A percentile compares a stretch with the other conserved stretches of the same genome.
Evolutionary conservation across 495 filamentous ascomycete genomes (phyloP).

Genomic region (Xylaria palmicola): DNA sequence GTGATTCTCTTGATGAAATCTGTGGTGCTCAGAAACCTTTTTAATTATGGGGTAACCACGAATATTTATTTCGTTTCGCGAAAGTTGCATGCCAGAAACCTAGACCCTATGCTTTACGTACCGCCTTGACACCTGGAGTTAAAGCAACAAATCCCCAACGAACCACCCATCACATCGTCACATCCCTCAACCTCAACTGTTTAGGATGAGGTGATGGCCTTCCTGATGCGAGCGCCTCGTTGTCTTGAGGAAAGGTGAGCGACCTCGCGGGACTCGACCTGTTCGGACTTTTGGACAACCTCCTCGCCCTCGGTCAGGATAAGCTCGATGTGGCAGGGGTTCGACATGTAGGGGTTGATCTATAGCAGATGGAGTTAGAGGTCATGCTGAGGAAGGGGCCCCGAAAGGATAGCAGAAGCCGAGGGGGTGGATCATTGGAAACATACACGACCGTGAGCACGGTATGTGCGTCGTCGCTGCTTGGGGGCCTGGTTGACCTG

Average conservation of each 20-base stretch:
- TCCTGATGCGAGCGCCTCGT: slow-evolving; percentile 74
- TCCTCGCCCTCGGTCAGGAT: slow-evolving; percentile 97
- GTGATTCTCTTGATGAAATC: background rate
- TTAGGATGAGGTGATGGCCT: slow-evolving; percentile 78
- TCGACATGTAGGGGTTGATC: slow-evolving; percentile 99
- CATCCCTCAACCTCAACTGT: slow-evolving; percentile 14
- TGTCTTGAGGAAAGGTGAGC: slow-evolving; percentile 78
- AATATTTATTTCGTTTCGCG: slow-evolving; percentile 33
- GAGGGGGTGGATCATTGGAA: background rate
- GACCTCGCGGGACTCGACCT: slow-evolving; percentile 58
- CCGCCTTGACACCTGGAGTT: slow-evolving; percentile 39
- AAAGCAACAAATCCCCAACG: slow-evolving; percentile 33
- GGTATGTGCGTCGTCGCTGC: slow-evolving; percentile 96
- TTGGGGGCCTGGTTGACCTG: slow-evolving; percentile 99
- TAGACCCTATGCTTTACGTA: slow-evolving; percentile 38
- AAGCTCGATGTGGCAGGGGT: slow-evolving; percentile 99
- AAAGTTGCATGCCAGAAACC: slow-evolving; percentile 39
- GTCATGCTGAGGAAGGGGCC: slow-evolving; percentile 11
- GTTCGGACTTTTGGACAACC: slow-evolving; percentile 78
- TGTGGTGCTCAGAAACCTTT: slow-evolving; percentile 25
- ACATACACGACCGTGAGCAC: slow-evolving; percentile 99
- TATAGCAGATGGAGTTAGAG: slow-evolving; percentile 42
- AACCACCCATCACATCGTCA: slow-evolving; percentile 28
- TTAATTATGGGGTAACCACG: slow-evolving; percentile 34
- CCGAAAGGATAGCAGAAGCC: background rate